Evolutionary conservation across 192 early-diverging fungal genomes (phyloP), one percentile per base, ranked within the genome.

Genomic region (Coemansia asiatica): DNA sequence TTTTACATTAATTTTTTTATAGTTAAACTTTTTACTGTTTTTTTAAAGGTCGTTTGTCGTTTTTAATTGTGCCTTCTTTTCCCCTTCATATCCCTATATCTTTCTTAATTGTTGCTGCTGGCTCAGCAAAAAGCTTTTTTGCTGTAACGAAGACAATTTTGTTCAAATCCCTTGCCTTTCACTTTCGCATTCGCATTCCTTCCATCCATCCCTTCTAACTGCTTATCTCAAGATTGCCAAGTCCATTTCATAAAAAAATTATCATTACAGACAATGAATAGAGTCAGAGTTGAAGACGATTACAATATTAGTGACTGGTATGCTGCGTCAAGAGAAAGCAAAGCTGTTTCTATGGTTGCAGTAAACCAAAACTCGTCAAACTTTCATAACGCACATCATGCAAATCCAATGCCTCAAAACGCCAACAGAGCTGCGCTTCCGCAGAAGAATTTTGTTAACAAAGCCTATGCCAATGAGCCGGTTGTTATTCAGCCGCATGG

Each of bases 261-360:
- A 23, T 25, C 26, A 53, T 21, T 27, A 38, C 44, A 25, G n/a
- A 23, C 31, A 22, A 49, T 49, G 36, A 60, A 56, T 55, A 66
- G 63, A 4, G 69, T 54, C 33, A 54, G 66, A 22, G 49, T 53
- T 5, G 64, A 74, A 54, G 64, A 69, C 54, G 69, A 63, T 8
- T 69, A 75, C 26, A 57, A 71, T 47, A 61, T 69, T n/a, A 21
- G 49, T 31, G 72, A 71, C 61, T 81, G 72, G 72, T 72, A 81
- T 38, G 53, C 61, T 9, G 78, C 78, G 19, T 66, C 72, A 16
- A 59, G 78, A 63, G 66, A 72, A 16, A 81, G 72, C 55, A 53
- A 38, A 10, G 63, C 63, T n/a, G 25, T 68, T n/a, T 69, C 72
- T 0, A 57, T 61, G 18, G 60, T 64, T 63, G 44, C 67, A 12